Base-by-base conservation (phyloP, 345 rosid genomes). In the Nephelium lappaceum region DNA sequence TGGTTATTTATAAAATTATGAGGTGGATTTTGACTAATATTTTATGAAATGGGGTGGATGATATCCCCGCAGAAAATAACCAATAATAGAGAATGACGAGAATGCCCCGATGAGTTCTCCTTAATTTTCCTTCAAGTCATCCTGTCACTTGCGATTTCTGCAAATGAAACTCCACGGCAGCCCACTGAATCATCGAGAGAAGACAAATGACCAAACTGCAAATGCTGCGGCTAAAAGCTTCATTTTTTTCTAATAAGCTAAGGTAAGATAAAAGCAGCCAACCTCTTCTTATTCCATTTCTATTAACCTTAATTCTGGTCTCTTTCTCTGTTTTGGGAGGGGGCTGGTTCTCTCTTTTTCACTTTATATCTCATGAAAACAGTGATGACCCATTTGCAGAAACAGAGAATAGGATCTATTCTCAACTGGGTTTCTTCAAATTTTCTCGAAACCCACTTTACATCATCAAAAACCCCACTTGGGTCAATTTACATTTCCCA, bases 381-480 rank as follows among this genome's bases (percentile, higher is more conserved):
- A n/a, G 57, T 78, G 78, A 87, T 91, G 94, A 81, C 69, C 81
- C 73, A 49, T 43, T 74, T 71, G 67, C 81, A 68, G 65, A 90
- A 85, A 68, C 86, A 83, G 84, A 77, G 81, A 76, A 71, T 79
- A 71, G 63, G 66, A 27, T 77, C 83, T 71, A 66, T 87, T 77
- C 83, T 86, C 82, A 89, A 80, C 65, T 88, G 92, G 86, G 87
- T 82, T 12, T 87, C 85, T 64, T 82, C 87, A 11, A 64, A 69
- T 71, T 79, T 82, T 73, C 43, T 72, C 36, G 81, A 81, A 71
- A 81, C 66, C 86, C 77, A 45, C 45, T 51, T 31, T 5, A 73
- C 64, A 65, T 75, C 80, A 60, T 24, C 51, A 61, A 85, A 84
- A 67, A 14, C 73, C 81, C 80, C 66, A 67, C 58, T 70, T 75